Base-by-base conservation (phyloP, 2,329 filamentous ascomycete genomes). In the Blastomyces emzantsi region DNA sequence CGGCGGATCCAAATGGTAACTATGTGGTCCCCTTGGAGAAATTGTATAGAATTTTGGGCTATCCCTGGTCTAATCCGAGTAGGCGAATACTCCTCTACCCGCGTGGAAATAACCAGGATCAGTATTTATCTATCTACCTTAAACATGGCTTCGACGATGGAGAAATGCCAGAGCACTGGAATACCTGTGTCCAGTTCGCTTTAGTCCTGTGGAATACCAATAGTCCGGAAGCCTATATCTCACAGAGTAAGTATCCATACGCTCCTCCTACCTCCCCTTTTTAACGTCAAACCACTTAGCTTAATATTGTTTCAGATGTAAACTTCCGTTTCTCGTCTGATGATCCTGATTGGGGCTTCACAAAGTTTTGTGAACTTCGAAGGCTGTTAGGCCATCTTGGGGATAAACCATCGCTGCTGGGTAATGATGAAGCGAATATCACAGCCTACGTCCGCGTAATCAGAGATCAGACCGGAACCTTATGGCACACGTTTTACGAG, bases 1-100 rank as follows among this genome's bases (percentile, higher is more conserved):
- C 67, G 92, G 87, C 60, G 92, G 90, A 60, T 88, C 86, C 73
- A 94, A 93, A 74, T 99, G 94, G 89, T 92, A 76, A 39, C 9
- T 39, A 39, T 73, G 84, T 78, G 6, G 3, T 33, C 25, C 25
- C 13, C 25, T 33, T 43, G 22, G 17, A n/a, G 17, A 30, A 49
- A n/a, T n/a, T 51, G 22, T 13, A 11, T 47, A 33, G 8, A 60
- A 8, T 33, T 8, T 43, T 47, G 22, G 45, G 33, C 28, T 47
- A 30, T 33, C 17, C 39, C 13, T 45, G 39, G 56, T 7, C 28
- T 60, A 39, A 47, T 60, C 17, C 41, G 15, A 30, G 28, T 17
- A 60, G 63, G 62, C 47, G 45, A 19, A 56, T 64, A 9, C 41
- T 64, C 11, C 13, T 64, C n/a, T 51, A 64, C 19, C 63, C 63